These are phyloP conservation scores for Colletotrichum orchidophilum DNA, from an alignment of 2,329 filamentous ascomycete genomes.

Conservation along the genomic window DNA sequence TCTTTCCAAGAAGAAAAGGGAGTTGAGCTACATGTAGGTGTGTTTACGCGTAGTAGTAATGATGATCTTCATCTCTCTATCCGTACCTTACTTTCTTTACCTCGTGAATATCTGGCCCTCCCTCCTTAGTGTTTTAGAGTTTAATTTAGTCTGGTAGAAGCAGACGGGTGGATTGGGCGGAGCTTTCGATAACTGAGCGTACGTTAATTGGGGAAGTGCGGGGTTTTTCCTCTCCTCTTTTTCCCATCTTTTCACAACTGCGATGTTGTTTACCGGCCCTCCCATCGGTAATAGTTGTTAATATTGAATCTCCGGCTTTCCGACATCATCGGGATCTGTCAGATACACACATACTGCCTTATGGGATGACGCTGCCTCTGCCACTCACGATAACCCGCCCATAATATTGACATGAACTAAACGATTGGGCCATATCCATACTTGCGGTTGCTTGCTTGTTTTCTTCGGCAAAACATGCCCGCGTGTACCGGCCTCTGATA, in stretches of 20 bases:
- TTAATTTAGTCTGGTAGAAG: not conserved
- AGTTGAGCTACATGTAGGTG: not conserved
- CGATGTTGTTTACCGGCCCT: not conserved
- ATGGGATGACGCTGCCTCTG: not conserved
- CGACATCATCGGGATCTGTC: not conserved
- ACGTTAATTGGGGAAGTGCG: not conserved
- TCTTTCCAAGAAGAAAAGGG: not conserved
- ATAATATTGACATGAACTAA: too few species aligned
- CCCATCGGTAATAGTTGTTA: not conserved
- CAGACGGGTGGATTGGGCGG: not conserved
- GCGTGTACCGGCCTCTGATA: not conserved
- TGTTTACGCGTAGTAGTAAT: not conserved
- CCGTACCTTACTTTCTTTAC: too few species aligned
- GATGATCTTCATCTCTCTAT: not conserved
- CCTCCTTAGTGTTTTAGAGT: not conserved
- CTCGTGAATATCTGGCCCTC: too few species aligned
- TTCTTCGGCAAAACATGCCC: not conserved
- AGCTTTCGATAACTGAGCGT: not conserved
- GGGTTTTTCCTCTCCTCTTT: not conserved
- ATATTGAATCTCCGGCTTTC: not conserved
- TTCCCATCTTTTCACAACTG: not conserved
- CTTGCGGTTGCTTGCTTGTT: not conserved
- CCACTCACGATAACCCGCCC: too few species aligned
- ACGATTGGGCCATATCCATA: not conserved
- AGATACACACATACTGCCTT: not conserved